These are phyloP conservation scores for Solidago caesia DNA, from an alignment of 129 eudicot genomes.

Conservation along the genomic window DNA sequence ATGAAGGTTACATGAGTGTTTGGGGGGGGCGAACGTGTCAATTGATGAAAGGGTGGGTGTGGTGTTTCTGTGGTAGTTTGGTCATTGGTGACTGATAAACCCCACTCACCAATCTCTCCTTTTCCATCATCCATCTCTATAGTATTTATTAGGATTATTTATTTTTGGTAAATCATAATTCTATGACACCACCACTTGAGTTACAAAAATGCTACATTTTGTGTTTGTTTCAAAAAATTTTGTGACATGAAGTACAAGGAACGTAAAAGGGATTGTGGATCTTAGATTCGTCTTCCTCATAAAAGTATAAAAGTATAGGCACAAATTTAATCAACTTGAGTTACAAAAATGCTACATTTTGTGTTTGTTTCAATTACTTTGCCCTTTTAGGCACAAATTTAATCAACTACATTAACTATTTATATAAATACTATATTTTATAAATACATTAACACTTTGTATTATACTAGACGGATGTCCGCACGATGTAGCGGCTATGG, in stretches of 20 bases:
- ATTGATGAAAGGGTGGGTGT: slow-evolving; percentile 15
- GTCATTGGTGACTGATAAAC: slow-evolving; percentile 22
- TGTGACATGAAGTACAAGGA: not conserved
- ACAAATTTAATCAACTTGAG: too few relatives aligned
- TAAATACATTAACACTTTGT: too few relatives aligned
- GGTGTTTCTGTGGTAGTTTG: slow-evolving; percentile 18
- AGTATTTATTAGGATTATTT: not conserved
- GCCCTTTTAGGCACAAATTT: too few relatives aligned
- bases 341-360: too few relatives aligned
- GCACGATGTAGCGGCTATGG: too few relatives aligned
- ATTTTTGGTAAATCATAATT: not conserved
- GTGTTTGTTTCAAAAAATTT: not conserved
- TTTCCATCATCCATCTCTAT: not conserved
- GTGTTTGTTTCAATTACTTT: too few relatives aligned
- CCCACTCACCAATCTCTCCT: slow-evolving; percentile 21
- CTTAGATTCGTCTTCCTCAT: not conserved
- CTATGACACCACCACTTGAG: not conserved
- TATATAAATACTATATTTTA: too few relatives aligned
- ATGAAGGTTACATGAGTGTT: slow-evolving; percentile 13
- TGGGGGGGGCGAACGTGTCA: slow-evolving; percentile 9
- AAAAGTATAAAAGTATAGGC: too few relatives aligned
- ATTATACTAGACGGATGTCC: too few relatives aligned
- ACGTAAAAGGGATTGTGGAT: not conserved
- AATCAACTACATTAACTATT: too few relatives aligned
- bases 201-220: not conserved